Percentiles rank a stretch among this genome's conserved stretches.
These are phyloP conservation scores for Psilocybe subaeruginosa DNA, from an alignment of 768 basidiomycete species.

Conservation along the genomic window DNA sequence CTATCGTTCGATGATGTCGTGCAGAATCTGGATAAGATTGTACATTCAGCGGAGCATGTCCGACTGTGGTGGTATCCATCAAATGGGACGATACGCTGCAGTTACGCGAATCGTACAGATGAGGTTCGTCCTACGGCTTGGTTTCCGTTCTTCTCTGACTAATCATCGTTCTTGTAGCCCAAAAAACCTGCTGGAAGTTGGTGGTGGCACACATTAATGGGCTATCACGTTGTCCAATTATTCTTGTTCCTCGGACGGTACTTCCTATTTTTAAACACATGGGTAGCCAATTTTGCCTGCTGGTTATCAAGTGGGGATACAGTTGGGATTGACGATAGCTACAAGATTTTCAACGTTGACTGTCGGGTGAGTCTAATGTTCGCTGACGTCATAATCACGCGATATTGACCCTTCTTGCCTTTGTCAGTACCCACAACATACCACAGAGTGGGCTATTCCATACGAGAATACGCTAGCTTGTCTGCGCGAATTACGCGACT, in stretches of 20 bases:
- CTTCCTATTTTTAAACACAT: conserved; percentile 61
- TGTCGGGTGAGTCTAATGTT: conserved; percentile 67
- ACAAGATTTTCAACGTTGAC: conserved; percentile 90
- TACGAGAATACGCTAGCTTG: conserved; percentile 66
- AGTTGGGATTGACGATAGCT: conserved; percentile 74
- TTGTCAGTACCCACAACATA: conserved; percentile 88
- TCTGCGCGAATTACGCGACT: conserved; percentile 69
- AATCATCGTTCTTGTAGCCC: conserved; percentile 39
- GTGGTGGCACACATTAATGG: conserved; percentile 74
- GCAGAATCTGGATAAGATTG: conserved; percentile 55
- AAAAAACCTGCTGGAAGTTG: conserved; percentile 55
- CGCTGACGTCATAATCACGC: conserved; percentile 6
- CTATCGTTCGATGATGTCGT: conserved; percentile 67
- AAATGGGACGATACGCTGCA: conserved; percentile 69
- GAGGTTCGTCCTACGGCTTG: conserved; percentile 53
- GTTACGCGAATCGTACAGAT: conserved; percentile 71
- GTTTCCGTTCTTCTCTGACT: conserved; percentile 8
- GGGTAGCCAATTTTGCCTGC: conserved; percentile 62
- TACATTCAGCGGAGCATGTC: conserved; percentile 80
- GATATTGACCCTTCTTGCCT: conserved; percentile 6
- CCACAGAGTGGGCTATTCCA: conserved; percentile 94
- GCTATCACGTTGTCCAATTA: conserved; percentile 82
- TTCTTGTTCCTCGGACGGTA: conserved; percentile 79
- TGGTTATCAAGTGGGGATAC: conserved; percentile 66
- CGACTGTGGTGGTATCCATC: conserved; percentile 96